Evolutionary conservation across 2,329 filamentous ascomycete genomes (phyloP).

Genomic region (Talaromyces sp.): DNA sequence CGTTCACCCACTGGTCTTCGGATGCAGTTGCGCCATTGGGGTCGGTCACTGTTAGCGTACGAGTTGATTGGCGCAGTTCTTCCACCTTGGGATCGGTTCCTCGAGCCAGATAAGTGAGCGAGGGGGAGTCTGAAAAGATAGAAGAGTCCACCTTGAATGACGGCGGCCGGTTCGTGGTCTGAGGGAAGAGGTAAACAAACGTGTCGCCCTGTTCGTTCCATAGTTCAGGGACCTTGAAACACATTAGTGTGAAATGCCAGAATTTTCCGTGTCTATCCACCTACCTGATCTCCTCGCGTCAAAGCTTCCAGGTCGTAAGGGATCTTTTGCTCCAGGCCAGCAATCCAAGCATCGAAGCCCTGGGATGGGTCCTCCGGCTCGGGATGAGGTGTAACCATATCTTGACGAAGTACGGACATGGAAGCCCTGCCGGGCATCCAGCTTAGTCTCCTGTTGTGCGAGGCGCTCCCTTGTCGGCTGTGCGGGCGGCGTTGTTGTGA

Average conservation of each 20-base stretch:
- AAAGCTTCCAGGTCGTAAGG: conserved; percentile 50
- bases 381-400: not conserved
- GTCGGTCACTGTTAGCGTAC: conserved; percentile 24
- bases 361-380: conserved; percentile 25
- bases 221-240: conserved; percentile 47
- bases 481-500: conserved; percentile 16
- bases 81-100: conserved; percentile 45
- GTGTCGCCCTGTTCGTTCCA: conserved; percentile 61
- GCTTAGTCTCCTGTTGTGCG: conserved; percentile 32
- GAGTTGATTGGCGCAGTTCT: conserved; percentile 22
- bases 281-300: conserved; percentile 47
- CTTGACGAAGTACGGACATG: not conserved
- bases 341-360: conserved; percentile 50
- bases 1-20: conserved; percentile 27
- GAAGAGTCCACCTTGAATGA: conserved; percentile 58
- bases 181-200: conserved; percentile 57
- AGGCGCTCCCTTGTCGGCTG: conserved; percentile 31
- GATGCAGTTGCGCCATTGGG: conserved; percentile 25
- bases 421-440: conserved; percentile 38
- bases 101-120: conserved; percentile 51
- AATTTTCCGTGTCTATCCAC: conserved; percentile 11
- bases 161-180: conserved; percentile 49
- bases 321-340: conserved; percentile 51
- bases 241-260: conserved; percentile 5
- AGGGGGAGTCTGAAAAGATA: conserved; percentile 51